phyloP scores from a whole-genome alignment of 2,329 filamentous ascomycete species.

The Cordyceps tenuipes region DNA sequence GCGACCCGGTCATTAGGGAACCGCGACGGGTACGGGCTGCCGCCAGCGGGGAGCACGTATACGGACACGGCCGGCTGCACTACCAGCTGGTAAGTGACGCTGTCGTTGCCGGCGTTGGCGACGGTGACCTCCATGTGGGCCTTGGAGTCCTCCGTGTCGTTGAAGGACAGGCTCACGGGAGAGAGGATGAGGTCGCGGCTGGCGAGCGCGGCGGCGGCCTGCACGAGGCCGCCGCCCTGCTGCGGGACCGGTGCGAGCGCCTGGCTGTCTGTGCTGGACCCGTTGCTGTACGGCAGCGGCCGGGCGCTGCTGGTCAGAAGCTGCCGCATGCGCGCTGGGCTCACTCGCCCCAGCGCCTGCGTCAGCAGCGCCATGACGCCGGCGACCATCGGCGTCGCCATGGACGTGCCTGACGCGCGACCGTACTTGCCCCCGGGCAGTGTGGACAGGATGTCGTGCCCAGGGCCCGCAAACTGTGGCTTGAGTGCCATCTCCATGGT shows the following conservation, averaged over 20 bases:
- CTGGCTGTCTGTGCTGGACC: constrained; percentile 22
- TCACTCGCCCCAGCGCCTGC: constrained; percentile 41
- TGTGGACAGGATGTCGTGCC: constrained; percentile 51
- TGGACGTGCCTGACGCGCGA: constrained; percentile 49
- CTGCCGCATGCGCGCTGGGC: constrained; percentile 41
- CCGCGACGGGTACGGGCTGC: constrained; percentile 25
- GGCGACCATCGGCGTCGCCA: constrained; percentile 51
- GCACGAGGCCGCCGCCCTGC: constrained; percentile 45
- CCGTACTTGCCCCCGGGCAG: constrained; percentile 44
- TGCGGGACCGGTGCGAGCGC: constrained; percentile 48
- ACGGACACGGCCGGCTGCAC: constrained; percentile 43
- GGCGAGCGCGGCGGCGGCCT: constrained; percentile 45
- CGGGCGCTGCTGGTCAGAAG: constrained; percentile 42
- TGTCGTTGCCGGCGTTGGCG: constrained; percentile 40
- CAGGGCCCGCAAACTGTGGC: constrained; percentile 46
- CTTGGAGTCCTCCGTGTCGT: constrained; percentile 48
- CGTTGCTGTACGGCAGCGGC: constrained; percentile 40
- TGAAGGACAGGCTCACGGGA: constrained; percentile 44
- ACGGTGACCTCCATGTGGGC: constrained; percentile 43
- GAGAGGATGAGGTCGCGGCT: constrained; percentile 36
- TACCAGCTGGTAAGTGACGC: constrained; percentile 43
- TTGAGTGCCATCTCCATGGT: constrained; percentile 50
- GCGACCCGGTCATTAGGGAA: constrained; percentile 38
- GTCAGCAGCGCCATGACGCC: constrained; percentile 47
- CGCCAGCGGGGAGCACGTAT: constrained; percentile 34